Conservation (phyloP, 768 basidiomycete species). For the Naematelia encephala region DNA sequence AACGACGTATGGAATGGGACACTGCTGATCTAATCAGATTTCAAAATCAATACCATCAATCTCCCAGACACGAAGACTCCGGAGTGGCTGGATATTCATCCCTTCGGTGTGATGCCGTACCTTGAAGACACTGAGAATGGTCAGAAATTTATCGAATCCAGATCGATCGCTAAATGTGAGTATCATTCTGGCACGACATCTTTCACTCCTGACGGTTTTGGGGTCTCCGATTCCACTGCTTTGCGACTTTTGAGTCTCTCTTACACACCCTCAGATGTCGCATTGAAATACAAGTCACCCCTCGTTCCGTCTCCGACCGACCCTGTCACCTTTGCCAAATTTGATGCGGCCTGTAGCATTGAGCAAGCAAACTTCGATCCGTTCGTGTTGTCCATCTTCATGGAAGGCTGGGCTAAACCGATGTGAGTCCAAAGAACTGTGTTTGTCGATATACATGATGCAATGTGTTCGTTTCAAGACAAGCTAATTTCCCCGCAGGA, state of each 20-base stretch:
- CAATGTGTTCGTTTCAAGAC: background rate
- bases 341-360: conserved; percentile 51
- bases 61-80: conserved; percentile 7
- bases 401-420: conserved; percentile 59
- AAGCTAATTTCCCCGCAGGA: conserved; percentile 5
- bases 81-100: conserved; percentile 57
- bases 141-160: conserved; percentile 57
- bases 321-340: conserved; percentile 51
- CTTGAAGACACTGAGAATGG: conserved; percentile 60
- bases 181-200: too few relatives aligned
- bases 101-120: conserved; percentile 65
- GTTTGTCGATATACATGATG: too few relatives aligned
- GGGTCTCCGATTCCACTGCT: too few relatives aligned
- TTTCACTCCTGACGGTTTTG: too few relatives aligned
- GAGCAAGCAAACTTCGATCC: conserved; percentile 61
- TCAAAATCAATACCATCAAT: conserved; percentile 6
- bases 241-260: too few relatives aligned
- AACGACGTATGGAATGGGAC: background rate
- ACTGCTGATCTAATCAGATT: conserved; percentile 10
- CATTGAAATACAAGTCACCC: conserved; percentile 54
- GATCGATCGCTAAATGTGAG: conserved; percentile 28
- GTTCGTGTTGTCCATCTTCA: conserved; percentile 53
- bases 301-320: conserved; percentile 56
- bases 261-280: conserved; percentile 61
- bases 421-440: conserved; percentile 47